Conservation (phyloP, 1,284 basidiomycete genomes). For the Sanghuangporus baumii region DNA sequence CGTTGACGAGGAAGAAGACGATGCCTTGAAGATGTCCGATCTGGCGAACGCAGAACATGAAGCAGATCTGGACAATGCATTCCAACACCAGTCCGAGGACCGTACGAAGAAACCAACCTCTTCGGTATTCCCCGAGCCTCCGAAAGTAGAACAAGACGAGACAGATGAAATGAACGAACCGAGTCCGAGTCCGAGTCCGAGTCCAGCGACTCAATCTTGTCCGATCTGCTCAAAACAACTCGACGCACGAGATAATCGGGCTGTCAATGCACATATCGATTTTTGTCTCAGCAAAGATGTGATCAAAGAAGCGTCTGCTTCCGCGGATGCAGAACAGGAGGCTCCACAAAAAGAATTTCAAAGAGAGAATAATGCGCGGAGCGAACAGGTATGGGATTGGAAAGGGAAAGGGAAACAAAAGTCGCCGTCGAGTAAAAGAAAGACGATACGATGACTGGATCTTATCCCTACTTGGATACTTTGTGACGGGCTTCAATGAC, state of each 20-base stretch:
- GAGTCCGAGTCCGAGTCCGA: not conserved
- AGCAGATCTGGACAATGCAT: not conserved
- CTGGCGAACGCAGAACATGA: not conserved
- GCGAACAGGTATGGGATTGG: slow-evolving; percentile 1
- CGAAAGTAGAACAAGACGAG: not conserved
- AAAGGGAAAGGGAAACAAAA: not conserved
- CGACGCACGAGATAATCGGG: slow-evolving; percentile 51
- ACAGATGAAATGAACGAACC: not conserved
- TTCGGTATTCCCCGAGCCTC: not conserved
- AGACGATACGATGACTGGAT: not conserved
- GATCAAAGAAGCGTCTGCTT: slow-evolving; percentile 59
- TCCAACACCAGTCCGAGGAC: too few species aligned
- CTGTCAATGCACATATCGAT: slow-evolving; percentile 70
- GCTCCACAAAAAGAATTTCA: not conserved
- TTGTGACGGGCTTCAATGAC: too few species aligned
- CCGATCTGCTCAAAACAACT: slow-evolving; percentile 59
- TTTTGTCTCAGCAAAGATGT: slow-evolving; percentile 69
- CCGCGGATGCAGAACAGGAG: not conserved
- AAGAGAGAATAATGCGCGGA: not conserved
- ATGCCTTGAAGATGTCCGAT: not conserved
- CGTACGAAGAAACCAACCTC: not conserved
- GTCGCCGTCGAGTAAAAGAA: not conserved
- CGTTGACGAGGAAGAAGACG: not conserved
- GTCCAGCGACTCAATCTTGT: slow-evolving; percentile 31
- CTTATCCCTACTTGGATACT: not conserved